A percentile compares a stretch with the other conserved stretches of the same genome.
Conservation (phyloP, 345 rosid genomes). For the Conringia planisiliqua region DNA sequence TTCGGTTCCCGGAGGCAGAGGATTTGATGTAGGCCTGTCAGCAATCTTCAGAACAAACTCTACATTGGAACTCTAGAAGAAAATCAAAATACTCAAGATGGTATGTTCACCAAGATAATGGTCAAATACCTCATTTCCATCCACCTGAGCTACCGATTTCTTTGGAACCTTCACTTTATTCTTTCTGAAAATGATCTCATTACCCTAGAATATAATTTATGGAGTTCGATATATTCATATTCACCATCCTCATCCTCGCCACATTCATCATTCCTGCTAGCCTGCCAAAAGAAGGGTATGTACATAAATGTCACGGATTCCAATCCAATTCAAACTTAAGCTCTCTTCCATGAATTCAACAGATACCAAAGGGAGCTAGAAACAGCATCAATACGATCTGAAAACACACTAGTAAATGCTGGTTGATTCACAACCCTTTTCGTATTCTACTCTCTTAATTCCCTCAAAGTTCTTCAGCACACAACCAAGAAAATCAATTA, state of each 20-base stretch:
- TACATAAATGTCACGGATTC: not conserved
- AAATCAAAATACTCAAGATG: not conserved
- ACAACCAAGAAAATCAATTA: conserved; percentile 4
- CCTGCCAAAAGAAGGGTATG: conserved; percentile 33
- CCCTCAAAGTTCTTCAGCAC: not conserved
- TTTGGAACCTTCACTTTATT: conserved; percentile 74
- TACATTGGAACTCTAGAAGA: not conserved
- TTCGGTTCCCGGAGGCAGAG: conserved; percentile 79
- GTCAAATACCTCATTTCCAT: conserved; percentile 48
- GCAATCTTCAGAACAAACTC: conserved; percentile 45
- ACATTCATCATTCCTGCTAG: conserved; percentile 37
- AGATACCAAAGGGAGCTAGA: not conserved
- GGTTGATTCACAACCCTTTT: not conserved
- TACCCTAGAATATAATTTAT: conserved; percentile 84
- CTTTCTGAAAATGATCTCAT: conserved; percentile 80
- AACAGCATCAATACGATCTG: not conserved
- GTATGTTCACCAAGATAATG: conserved; percentile 1
- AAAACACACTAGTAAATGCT: not conserved
- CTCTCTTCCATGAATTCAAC: not conserved
- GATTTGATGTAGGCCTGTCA: conserved; percentile 87
- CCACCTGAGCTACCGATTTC: conserved; percentile 34
- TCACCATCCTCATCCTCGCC: conserved; percentile 54
- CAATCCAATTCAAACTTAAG: conserved; percentile 1
- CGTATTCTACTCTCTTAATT: not conserved
- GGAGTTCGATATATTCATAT: conserved; percentile 86